A percentile compares a stretch with the other conserved stretches of the same genome.
These are phyloP conservation scores for Scedosporium aurantiacum DNA, from an alignment of 2,329 filamentous ascomycete species.

Conservation along the genomic window DNA sequence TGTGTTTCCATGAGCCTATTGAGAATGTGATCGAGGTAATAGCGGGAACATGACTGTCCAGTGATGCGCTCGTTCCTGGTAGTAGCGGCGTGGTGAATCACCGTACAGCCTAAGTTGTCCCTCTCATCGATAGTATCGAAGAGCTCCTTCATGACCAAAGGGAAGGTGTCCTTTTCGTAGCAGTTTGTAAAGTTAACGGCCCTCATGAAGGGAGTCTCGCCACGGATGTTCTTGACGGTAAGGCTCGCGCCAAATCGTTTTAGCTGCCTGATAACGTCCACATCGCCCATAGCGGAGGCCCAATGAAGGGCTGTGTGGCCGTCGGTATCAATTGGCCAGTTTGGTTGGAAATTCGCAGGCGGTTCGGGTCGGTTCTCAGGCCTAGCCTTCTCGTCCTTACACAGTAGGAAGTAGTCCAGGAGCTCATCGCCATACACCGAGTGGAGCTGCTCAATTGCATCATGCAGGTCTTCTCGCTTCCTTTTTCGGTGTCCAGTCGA, in stretches of 20 bases:
- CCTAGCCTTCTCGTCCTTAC: slow-evolving; percentile 57
- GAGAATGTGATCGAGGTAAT: slow-evolving; percentile 85
- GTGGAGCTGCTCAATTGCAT: slow-evolving; percentile 69
- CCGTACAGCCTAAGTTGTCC: slow-evolving; percentile 73
- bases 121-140: slow-evolving; percentile 69
- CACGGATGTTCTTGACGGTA: slow-evolving; percentile 56
- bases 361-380: slow-evolving; percentile 64
- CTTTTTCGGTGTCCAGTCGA: slow-evolving; percentile 58
- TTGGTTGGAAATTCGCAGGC: slow-evolving; percentile 74
- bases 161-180: slow-evolving; percentile 86
- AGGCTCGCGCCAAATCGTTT: slow-evolving; percentile 69
- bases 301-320: slow-evolving; percentile 90
- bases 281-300: slow-evolving; percentile 94
- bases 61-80: slow-evolving; percentile 72
- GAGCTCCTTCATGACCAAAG: slow-evolving; percentile 70
- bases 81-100: slow-evolving; percentile 88
- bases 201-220: slow-evolving; percentile 89
- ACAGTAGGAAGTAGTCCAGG: slow-evolving; percentile 89
- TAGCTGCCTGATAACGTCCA: slow-evolving; percentile 81
- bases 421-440: slow-evolving; percentile 86
- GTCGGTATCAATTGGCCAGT: slow-evolving; percentile 88
- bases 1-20: slow-evolving; percentile 75
- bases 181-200: slow-evolving; percentile 96
- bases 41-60: slow-evolving; percentile 80
- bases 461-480: slow-evolving; percentile 59